A percentile compares a stretch with the other conserved stretches of the same genome.
phyloP scores from a whole-genome alignment of 768 basidiomycete species.

The Podaxis carcinomalis region DNA sequence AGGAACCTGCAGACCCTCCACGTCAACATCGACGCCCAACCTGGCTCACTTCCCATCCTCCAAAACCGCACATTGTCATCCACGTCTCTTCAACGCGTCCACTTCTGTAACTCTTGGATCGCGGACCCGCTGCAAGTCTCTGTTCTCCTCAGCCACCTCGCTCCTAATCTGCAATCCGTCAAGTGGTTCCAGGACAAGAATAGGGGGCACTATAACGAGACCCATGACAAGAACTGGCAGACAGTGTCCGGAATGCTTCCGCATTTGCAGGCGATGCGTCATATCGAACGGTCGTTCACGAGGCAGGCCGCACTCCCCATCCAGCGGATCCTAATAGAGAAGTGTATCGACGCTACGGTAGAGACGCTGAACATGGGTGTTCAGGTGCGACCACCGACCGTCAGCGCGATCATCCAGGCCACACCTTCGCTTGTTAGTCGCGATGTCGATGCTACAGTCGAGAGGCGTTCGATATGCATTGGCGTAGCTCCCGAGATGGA shows the following conservation, averaged over 20 bases:
- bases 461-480: conserved; percentile 30
- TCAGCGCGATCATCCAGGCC: conserved; percentile 30
- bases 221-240: conserved; percentile 67
- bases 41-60: conserved; percentile 41
- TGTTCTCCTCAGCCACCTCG: conserved; percentile 72
- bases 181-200: conserved; percentile 81
- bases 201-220: conserved; percentile 64
- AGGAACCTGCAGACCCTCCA: conserved; percentile 59
- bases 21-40: conserved; percentile 57
- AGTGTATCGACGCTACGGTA: conserved; percentile 43
- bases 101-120: conserved; percentile 74
- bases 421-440: conserved; percentile 29
- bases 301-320: conserved; percentile 10
- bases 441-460: conserved; percentile 30
- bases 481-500: conserved; percentile 46
- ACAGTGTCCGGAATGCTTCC: conserved; percentile 64
- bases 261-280: conserved; percentile 64
- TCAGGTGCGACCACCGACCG: conserved; percentile 25
- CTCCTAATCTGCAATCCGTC: conserved; percentile 63
- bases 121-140: conserved; percentile 65
- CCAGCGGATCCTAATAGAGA: conserved; percentile 34
- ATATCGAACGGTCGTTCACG: conserved; percentile 50
- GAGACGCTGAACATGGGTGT: conserved; percentile 27
- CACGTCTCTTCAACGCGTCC: conserved; percentile 61
- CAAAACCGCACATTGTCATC: conserved; percentile 49